These are phyloP conservation scores for Suhomyces ambrosiae DNA, from an alignment of 1,139 yeast genomes.

Conservation along the genomic window DNA sequence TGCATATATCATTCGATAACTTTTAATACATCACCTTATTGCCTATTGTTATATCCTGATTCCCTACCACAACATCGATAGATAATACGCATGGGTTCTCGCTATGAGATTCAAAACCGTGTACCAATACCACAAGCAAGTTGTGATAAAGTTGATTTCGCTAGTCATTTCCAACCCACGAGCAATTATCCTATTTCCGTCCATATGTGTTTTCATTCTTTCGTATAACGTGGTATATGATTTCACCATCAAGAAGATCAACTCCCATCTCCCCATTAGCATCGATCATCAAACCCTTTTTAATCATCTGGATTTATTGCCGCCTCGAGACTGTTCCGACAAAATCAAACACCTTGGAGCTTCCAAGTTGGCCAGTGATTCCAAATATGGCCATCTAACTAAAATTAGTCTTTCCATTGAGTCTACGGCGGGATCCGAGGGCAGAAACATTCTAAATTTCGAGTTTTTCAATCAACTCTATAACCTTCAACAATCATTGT, in stretches of 20 bases:
- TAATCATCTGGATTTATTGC: not conserved
- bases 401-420: constrained; percentile 11
- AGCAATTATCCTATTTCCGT: constrained; percentile 24
- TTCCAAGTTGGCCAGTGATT: not conserved
- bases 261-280: constrained; percentile 16
- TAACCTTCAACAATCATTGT: constrained; percentile 11
- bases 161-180: constrained; percentile 22
- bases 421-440: constrained; percentile 3
- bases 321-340: not conserved
- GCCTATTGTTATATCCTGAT: too few species aligned
- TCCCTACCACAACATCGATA: too few species aligned
- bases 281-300: not conserved
- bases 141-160: constrained; percentile 18
- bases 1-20: too few species aligned
- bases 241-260: constrained; percentile 22
- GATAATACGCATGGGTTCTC: too few species aligned
- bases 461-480: constrained; percentile 19
- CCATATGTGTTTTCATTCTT: constrained; percentile 22
- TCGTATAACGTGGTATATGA: constrained; percentile 29
- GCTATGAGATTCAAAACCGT: constrained; percentile 7
- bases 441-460: constrained; percentile 22
- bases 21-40: too few species aligned
- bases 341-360: not conserved
- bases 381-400: constrained; percentile 4
- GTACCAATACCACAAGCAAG: constrained; percentile 9